Evolutionary conservation across 495 filamentous ascomycete genomes (phyloP).

Genomic region (Evansstolkia leycettana): DNA sequence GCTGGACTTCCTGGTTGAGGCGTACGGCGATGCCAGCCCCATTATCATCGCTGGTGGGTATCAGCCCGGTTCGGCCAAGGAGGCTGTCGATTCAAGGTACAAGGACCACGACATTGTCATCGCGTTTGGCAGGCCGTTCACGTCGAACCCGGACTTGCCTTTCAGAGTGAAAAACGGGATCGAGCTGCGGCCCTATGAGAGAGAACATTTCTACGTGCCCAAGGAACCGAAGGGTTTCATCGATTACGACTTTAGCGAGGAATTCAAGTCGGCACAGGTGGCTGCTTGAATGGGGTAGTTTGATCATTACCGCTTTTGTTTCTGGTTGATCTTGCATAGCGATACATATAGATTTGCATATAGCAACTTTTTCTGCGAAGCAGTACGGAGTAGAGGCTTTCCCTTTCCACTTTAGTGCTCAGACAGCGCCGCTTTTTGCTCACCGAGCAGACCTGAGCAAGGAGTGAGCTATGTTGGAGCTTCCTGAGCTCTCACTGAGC

Average conservation of each 20-base stretch:
- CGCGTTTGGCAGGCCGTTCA: constrained; percentile 53
- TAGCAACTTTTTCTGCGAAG: too few relatives aligned
- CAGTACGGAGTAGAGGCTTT: too few relatives aligned
- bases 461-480: too few relatives aligned
- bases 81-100: constrained; percentile 42
- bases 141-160: constrained; percentile 59
- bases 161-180: constrained; percentile 48
- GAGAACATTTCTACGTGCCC: constrained; percentile 44
- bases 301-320: too few relatives aligned
- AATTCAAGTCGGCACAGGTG: constrained; percentile 19
- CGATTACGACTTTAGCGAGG: constrained; percentile 39
- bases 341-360: too few relatives aligned
- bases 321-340: too few relatives aligned
- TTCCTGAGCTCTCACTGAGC: too few relatives aligned
- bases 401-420: too few relatives aligned
- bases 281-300: constrained; percentile 10
- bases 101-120: constrained; percentile 38
- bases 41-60: constrained; percentile 53
- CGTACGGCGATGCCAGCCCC: constrained; percentile 34
- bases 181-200: constrained; percentile 41
- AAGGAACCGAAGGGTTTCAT: constrained; percentile 44
- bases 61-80: constrained; percentile 28
- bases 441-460: too few relatives aligned
- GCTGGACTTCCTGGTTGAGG: constrained; percentile 34
- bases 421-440: too few relatives aligned